Percentiles rank a stretch among this genome's conserved stretches.
These are phyloP conservation scores for Picochlorum sp. DNA, from an alignment of 139 green algal species.

Conservation along the genomic window DNA sequence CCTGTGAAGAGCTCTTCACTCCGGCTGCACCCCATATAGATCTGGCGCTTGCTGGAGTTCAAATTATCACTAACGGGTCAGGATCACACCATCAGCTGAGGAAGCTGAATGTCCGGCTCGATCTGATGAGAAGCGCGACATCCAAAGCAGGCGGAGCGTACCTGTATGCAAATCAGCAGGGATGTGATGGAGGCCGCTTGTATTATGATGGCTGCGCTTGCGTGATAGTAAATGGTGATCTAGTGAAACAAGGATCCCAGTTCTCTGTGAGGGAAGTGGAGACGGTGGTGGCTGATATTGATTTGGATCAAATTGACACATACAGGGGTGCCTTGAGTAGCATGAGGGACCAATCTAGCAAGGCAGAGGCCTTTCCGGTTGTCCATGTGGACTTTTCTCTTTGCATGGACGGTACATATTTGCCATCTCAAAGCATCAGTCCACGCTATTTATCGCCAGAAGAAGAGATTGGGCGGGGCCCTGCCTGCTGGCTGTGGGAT, in stretches of 20 bases:
- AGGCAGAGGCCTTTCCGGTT: slow-evolving; percentile 18
- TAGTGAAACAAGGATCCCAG: slow-evolving; percentile 73
- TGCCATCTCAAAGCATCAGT: slow-evolving; percentile 17
- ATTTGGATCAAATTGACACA: slow-evolving; percentile 83
- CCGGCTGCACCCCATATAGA: slow-evolving; percentile 61
- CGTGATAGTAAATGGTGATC: slow-evolving; percentile 80
- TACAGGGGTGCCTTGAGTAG: slow-evolving; percentile 51
- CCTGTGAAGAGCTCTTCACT: slow-evolving; percentile 98
- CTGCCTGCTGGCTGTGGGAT: slow-evolving; percentile 97
- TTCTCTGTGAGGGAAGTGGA: slow-evolving; percentile 71
- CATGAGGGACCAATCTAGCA: slow-evolving; percentile 67
- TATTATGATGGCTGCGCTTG: slow-evolving; percentile 90
- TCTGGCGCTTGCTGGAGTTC: slow-evolving; percentile 72
- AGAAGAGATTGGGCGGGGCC: slow-evolving; percentile 91
- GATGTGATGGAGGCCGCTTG: slow-evolving; percentile 90
- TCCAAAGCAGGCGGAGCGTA: slow-evolving; percentile 90
- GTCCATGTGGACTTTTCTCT: slow-evolving; percentile 47
- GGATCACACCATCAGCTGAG: slow-evolving; percentile 87
- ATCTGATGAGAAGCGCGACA: slow-evolving; percentile 78
- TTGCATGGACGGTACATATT: neutral
- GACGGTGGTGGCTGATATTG: slow-evolving; percentile 78
- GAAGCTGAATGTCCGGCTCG: slow-evolving; percentile 53
- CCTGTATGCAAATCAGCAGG: slow-evolving; percentile 95
- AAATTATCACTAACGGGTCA: slow-evolving; percentile 91
- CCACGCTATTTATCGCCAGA: slow-evolving; percentile 37